phyloP scores from a whole-genome alignment of 2,329 filamentous ascomycete genomes.

The Aspergillus vadensis region DNA sequence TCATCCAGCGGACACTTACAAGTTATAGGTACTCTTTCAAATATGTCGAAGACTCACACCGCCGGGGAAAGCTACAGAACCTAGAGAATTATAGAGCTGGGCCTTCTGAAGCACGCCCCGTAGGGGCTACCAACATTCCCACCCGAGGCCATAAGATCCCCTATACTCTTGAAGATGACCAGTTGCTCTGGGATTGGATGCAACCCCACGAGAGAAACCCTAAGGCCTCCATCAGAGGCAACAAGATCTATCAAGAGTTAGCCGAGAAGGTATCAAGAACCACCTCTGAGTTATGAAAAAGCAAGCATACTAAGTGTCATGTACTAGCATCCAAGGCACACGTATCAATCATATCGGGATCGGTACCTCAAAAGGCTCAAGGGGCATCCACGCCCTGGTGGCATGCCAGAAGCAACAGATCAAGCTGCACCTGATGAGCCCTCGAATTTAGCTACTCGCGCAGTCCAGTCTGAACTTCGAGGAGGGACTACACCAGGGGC shows the following conservation, averaged over 20 bases:
- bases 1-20: background rate
- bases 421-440: background rate
- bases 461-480: background rate
- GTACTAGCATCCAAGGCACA: slow-evolving; percentile 46
- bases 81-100: slow-evolving; percentile 52
- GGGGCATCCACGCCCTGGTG: slow-evolving; percentile 38
- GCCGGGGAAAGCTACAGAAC: slow-evolving; percentile 51
- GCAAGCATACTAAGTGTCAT: background rate
- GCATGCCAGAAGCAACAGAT: slow-evolving; percentile 15
- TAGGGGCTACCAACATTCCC: slow-evolving; percentile 44
- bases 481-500: slow-evolving; percentile 8
- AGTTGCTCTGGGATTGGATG: slow-evolving; percentile 48
- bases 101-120: slow-evolving; percentile 46
- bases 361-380: slow-evolving; percentile 48
- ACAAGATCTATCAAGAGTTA: slow-evolving; percentile 49
- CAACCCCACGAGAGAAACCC: slow-evolving; percentile 35
- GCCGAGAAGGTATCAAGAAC: slow-evolving; percentile 37
- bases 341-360: slow-evolving; percentile 53
- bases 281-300: background rate
- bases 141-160: slow-evolving; percentile 33
- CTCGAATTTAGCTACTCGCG: slow-evolving; percentile 12
- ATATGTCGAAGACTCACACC: slow-evolving; percentile 59
- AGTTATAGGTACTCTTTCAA: slow-evolving; percentile 55
- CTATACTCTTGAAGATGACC: slow-evolving; percentile 50
- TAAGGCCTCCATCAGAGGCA: slow-evolving; percentile 40